Evolutionary conservation across 129 eudicot genomes (phyloP).

Genomic region (Chrysanthemum seticuspe): DNA sequence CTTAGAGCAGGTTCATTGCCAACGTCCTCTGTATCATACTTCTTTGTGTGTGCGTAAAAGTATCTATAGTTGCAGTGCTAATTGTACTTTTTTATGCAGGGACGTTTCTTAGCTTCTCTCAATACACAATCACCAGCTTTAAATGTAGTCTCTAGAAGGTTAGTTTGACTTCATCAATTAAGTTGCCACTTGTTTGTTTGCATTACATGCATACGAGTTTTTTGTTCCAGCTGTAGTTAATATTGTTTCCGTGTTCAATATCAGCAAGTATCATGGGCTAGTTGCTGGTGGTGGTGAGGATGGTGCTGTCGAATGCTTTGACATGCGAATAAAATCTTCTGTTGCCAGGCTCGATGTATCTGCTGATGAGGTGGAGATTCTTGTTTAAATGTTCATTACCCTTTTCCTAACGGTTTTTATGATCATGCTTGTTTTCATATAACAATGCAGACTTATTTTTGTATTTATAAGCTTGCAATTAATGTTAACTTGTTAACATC

Average conservation of each 20-base stretch:
- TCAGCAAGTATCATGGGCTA: too few species aligned
- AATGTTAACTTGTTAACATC: background rate
- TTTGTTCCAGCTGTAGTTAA: slow-evolving; percentile 23
- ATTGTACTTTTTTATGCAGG: slow-evolving; percentile 46
- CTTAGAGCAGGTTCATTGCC: slow-evolving; percentile 68
- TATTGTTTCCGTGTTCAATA: slow-evolving; percentile 5
- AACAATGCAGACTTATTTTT: too few species aligned
- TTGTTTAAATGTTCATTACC: too few species aligned
- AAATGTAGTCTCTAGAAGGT: slow-evolving; percentile 95
- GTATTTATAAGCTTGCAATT: too few species aligned
- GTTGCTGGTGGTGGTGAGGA: too few species aligned
- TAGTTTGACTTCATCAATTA: slow-evolving; percentile 25
- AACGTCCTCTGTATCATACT: background rate
- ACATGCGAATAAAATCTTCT: too few species aligned
- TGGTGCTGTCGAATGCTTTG: too few species aligned
- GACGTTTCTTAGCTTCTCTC: slow-evolving; percentile 85
- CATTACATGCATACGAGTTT: background rate
- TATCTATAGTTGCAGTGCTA: background rate
- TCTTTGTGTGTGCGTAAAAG: background rate
- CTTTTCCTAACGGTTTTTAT: too few species aligned
- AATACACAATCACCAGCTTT: slow-evolving; percentile 82
- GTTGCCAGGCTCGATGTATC: too few species aligned
- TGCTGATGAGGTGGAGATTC: too few species aligned
- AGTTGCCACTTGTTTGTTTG: slow-evolving; percentile 1
- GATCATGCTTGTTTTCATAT: too few species aligned